phyloP scores from a whole-genome alignment of 129 eudicot species.

The Solidago caesia region DNA sequence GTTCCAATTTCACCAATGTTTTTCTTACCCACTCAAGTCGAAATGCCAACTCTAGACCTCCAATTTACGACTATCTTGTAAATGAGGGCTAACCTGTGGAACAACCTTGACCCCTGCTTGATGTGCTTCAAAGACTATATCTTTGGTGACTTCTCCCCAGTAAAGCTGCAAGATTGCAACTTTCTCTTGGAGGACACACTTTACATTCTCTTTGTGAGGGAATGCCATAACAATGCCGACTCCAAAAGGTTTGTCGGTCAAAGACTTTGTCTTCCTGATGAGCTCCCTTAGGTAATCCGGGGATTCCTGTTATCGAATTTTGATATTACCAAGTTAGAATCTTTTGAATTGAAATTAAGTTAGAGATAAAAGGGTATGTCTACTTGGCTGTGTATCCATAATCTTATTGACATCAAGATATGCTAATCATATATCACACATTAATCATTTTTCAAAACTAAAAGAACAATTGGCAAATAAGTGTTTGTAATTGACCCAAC shows the following conservation, averaged over 20 bases:
- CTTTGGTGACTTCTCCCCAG: slow-evolving; percentile 80
- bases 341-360: neutral
- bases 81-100: slow-evolving; percentile 61
- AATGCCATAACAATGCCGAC: slow-evolving; percentile 91
- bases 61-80: neutral
- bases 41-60: no score
- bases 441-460: no score
- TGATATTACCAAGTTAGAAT: neutral
- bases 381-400: neutral
- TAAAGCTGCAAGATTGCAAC: slow-evolving; percentile 86
- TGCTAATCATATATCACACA: no score
- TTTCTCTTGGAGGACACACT: slow-evolving; percentile 72
- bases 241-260: slow-evolving; percentile 89
- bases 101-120: slow-evolving; percentile 82
- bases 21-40: no score
- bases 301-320: slow-evolving; percentile 55
- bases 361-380: neutral
- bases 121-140: slow-evolving; percentile 72
- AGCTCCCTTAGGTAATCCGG: slow-evolving; percentile 81
- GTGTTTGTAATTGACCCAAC: no score
- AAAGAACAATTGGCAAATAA: no score
- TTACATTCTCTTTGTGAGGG: slow-evolving; percentile 80
- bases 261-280: slow-evolving; percentile 74
- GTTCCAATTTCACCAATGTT: no score
- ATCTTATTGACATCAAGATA: neutral